Conservation (phyloP, 495 filamentous ascomycete genomes). For the Diplogelasinospora grovesii region DNA sequence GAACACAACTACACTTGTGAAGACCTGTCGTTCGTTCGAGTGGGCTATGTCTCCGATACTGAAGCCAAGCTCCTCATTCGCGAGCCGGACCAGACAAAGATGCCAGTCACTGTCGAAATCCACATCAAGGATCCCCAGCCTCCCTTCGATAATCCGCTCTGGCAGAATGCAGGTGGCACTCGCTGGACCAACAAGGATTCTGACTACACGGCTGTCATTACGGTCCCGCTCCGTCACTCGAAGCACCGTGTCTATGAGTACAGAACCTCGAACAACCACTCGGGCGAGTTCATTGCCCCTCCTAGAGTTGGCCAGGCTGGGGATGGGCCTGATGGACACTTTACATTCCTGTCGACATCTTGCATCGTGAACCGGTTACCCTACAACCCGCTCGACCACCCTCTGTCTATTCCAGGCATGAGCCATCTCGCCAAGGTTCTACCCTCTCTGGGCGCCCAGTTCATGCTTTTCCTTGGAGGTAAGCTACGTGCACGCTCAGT, state of each 20-base stretch:
- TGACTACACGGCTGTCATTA: conserved; percentile 70
- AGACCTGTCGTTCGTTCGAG: conserved; percentile 74
- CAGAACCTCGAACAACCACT: conserved; percentile 72
- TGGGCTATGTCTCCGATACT: conserved; percentile 78
- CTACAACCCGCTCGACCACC: conserved; percentile 74
- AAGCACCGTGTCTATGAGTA: conserved; percentile 69
- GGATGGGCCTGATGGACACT: conserved; percentile 51
- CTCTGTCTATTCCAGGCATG: conserved; percentile 74
- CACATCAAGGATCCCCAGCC: conserved; percentile 40
- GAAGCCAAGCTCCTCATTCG: conserved; percentile 77
- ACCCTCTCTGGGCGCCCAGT: conserved; percentile 59
- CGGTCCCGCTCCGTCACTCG: conserved; percentile 43
- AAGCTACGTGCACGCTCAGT: too few species aligned
- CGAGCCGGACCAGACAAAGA: conserved; percentile 66
- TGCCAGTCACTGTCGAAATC: conserved; percentile 65
- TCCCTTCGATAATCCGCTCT: conserved; percentile 44
- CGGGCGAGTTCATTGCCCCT: conserved; percentile 68
- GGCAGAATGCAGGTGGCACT: conserved; percentile 61
- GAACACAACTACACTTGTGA: conserved; percentile 60
- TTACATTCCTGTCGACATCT: conserved; percentile 84
- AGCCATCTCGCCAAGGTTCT: conserved; percentile 59
- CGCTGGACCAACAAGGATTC: conserved; percentile 62
- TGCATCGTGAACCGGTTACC: conserved; percentile 89
- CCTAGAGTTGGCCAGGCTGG: conserved; percentile 50
- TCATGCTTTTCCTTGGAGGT: conserved; percentile 98